Percentiles rank a stretch among this genome's conserved stretches.
Evolutionary conservation across 768 basidiomycete genomes (phyloP).

Genomic region (Pulveroboletus sp.): DNA sequence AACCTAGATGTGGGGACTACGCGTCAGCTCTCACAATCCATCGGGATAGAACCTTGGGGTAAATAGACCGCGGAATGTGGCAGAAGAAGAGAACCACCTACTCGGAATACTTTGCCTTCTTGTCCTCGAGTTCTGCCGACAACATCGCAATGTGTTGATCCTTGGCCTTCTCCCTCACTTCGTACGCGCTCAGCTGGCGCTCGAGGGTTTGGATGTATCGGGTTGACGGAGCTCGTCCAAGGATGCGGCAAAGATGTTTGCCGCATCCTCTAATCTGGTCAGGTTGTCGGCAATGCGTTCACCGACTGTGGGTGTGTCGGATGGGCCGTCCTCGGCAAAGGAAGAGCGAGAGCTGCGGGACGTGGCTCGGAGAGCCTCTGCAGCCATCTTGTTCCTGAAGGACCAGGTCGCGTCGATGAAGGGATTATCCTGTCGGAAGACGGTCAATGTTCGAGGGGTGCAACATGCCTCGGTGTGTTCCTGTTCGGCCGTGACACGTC

Average conservation of each 20-base stretch:
- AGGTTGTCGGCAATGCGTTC: constrained; percentile 22
- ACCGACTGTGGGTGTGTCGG: constrained; percentile 10
- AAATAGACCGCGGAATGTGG: no score
- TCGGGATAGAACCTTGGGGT: no score
- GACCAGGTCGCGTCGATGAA: no score
- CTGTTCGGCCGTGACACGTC: constrained; percentile 4
- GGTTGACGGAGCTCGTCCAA: no score
- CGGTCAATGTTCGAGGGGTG: background rate
- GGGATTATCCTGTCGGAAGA: no score
- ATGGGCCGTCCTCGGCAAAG: background rate
- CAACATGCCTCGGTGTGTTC: constrained; percentile 8
- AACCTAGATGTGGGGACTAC: background rate
- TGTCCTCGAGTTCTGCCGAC: no score
- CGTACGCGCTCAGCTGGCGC: constrained; percentile 34
- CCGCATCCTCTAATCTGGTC: background rate
- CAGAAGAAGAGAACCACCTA: no score
- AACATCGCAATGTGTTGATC: constrained; percentile 13
- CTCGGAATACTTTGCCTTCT: no score
- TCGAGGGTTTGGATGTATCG: constrained; percentile 39
- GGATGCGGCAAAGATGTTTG: background rate
- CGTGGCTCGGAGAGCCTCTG: background rate
- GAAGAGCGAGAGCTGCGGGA: background rate
- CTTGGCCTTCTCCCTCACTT: constrained; percentile 35
- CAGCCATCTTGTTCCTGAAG: no score
- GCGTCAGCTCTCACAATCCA: background rate